A percentile compares a stretch with the other conserved stretches of the same genome.
These are phyloP conservation scores for Carex kokanica DNA, from an alignment of 176 grass and related monocot genomes.

Conservation along the genomic window DNA sequence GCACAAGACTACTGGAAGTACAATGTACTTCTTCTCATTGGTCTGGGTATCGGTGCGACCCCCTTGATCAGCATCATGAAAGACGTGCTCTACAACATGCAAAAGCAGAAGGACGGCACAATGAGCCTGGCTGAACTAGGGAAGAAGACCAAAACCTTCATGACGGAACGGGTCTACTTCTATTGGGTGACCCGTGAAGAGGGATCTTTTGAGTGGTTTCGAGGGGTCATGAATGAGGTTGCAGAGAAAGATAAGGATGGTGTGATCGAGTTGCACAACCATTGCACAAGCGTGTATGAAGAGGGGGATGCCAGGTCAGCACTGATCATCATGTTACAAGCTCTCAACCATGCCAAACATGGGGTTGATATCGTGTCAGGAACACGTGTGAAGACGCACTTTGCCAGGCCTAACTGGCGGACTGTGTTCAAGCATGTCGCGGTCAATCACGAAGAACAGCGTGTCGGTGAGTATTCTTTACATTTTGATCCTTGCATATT, in stretches of 20 bases:
- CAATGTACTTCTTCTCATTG: conserved; percentile 95
- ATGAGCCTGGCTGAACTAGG: background rate
- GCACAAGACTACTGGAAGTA: conserved; percentile 94
- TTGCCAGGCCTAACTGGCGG: conserved; percentile 69
- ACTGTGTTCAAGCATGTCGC: conserved; percentile 87
- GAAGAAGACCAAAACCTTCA: conserved; percentile 27
- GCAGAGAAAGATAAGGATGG: conserved; percentile 58
- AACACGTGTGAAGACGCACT: conserved; percentile 77
- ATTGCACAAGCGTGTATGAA: conserved; percentile 95
- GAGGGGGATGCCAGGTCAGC: conserved; percentile 80
- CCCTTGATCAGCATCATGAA: conserved; percentile 93
- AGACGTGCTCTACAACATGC: conserved; percentile 83
- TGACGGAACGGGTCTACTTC: conserved; percentile 81
- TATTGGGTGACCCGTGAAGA: conserved; percentile 97
- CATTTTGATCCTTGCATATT: background rate
- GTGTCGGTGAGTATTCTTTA: conserved; percentile 47
- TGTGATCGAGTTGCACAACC: conserved; percentile 91
- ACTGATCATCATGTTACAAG: conserved; percentile 81
- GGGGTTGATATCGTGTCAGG: conserved; percentile 88
- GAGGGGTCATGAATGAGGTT: conserved; percentile 90
- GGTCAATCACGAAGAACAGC: conserved; percentile 42
- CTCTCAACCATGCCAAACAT: conserved; percentile 88
- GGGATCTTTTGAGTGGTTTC: conserved; percentile 91
- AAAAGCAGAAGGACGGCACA: background rate
- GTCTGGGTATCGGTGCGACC: conserved; percentile 92